Evolutionary conservation across 768 basidiomycete species (phyloP).

Genomic region (Phaffia australis): DNA sequence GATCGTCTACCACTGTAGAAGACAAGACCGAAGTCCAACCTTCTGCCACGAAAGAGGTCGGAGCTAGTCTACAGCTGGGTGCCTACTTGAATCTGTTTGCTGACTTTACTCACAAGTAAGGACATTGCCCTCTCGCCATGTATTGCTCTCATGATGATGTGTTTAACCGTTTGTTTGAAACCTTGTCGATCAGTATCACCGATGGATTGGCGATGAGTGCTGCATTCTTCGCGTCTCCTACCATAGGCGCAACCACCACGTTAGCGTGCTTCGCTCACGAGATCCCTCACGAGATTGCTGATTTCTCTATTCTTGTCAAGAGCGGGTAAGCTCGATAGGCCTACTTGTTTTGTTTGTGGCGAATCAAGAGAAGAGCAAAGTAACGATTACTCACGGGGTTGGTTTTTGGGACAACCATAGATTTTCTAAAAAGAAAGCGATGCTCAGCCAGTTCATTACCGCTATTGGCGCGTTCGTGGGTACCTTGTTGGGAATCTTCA

Average conservation of each 20-base stretch:
- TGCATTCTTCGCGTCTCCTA: constrained; percentile 90
- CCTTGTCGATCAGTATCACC: constrained; percentile 46
- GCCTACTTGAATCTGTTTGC: constrained; percentile 74
- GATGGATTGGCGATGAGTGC: constrained; percentile 91
- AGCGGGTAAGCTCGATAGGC: constrained; percentile 4
- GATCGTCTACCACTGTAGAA: not conserved
- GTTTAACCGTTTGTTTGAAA: constrained; percentile 41
- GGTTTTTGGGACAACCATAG: constrained; percentile 47
- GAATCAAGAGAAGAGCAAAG: constrained; percentile 28
- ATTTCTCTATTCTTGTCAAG: constrained; percentile 75
- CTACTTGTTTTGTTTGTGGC: not conserved
- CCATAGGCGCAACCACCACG: constrained; percentile 89
- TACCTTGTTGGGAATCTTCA: constrained; percentile 49
- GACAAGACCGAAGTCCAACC: not conserved
- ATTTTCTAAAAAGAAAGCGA: constrained; percentile 80
- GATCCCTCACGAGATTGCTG: constrained; percentile 94
- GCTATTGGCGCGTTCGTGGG: constrained; percentile 84
- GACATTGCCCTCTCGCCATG: no score
- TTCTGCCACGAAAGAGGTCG: constrained; percentile 31
- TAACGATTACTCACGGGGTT: no score
- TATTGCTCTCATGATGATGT: constrained; percentile 57
- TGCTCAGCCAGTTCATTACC: constrained; percentile 86
- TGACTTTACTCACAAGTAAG: constrained; percentile 22
- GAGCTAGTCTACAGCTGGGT: constrained; percentile 66
- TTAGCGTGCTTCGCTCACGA: constrained; percentile 76